Evolutionary conservation across 2,329 filamentous ascomycete species (phyloP).

Genomic region (Fusarium setosum): DNA sequence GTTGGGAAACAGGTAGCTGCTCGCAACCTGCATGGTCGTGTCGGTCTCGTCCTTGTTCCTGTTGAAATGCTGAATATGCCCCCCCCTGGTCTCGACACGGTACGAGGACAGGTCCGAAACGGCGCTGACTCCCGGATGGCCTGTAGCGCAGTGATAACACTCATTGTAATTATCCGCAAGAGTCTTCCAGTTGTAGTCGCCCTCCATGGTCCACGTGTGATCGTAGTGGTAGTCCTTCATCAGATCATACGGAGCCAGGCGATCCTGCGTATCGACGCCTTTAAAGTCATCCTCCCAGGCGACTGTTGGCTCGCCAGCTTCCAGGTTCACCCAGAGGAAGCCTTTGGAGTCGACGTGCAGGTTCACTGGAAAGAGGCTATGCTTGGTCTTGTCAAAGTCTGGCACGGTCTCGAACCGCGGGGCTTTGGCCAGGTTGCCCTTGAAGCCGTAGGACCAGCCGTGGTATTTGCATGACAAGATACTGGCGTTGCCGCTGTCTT

Average conservation of each 20-base stretch:
- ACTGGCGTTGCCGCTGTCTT: neutral
- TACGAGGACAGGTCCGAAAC: constrained; percentile 58
- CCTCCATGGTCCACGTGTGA: constrained; percentile 65
- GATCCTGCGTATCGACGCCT: neutral
- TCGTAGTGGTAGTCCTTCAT: constrained; percentile 65
- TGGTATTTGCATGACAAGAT: constrained; percentile 6
- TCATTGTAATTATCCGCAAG: constrained; percentile 72
- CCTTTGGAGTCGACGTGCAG: constrained; percentile 57
- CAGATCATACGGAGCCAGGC: neutral
- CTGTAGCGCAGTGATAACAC: constrained; percentile 71
- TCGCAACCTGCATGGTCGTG: neutral
- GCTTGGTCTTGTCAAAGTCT: constrained; percentile 52
- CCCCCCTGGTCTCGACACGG: constrained; percentile 58
- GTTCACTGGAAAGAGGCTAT: constrained; percentile 60
- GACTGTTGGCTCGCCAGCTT: neutral
- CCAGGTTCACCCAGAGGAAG: constrained; percentile 61
- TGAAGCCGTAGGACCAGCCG: constrained; percentile 56
- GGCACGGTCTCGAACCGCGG: constrained; percentile 54
- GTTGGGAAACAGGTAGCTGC: constrained; percentile 12
- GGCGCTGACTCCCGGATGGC: constrained; percentile 64
- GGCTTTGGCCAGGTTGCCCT: constrained; percentile 57
- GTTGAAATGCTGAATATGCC: constrained; percentile 60
- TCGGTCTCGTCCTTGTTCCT: constrained; percentile 45
- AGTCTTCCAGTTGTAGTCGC: constrained; percentile 69
- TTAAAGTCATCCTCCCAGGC: neutral